These are phyloP conservation scores for Claviceps digitariae DNA, from an alignment of 2,329 filamentous ascomycete species.

Conservation along the genomic window DNA sequence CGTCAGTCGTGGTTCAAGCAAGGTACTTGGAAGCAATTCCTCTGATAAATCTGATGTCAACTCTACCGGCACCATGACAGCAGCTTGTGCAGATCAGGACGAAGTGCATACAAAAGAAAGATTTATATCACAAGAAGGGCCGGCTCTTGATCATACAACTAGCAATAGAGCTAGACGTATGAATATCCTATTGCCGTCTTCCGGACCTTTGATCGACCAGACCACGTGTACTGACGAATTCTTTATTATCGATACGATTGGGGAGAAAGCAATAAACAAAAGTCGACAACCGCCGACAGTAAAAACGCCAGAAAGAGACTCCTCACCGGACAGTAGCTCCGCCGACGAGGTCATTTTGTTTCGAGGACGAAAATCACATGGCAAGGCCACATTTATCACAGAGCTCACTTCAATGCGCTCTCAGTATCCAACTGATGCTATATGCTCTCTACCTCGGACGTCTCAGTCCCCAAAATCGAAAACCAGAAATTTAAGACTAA, in stretches of 20 bases:
- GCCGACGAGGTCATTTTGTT: conserved; percentile 59
- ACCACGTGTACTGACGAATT: no score
- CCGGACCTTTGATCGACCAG: neutral
- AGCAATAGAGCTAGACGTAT: neutral
- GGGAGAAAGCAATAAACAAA: conserved; percentile 10
- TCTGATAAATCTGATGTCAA: neutral
- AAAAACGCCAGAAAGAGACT: conserved; percentile 9
- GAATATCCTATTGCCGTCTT: neutral
- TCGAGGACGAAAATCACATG: conserved; percentile 32
- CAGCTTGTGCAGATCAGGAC: neutral
- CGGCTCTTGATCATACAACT: neutral
- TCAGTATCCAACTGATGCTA: neutral
- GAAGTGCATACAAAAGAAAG: neutral
- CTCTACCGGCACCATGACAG: conserved; percentile 2
- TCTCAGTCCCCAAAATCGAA: neutral
- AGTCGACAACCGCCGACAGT: neutral
- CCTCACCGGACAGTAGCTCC: conserved; percentile 26
- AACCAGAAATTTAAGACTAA: neutral
- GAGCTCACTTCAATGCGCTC: neutral
- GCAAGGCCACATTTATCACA: neutral
- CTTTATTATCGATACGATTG: conserved; percentile 26
- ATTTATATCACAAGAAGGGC: neutral
- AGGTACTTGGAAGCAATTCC: conserved; percentile 28
- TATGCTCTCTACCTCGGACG: neutral
- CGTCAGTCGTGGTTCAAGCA: conserved; percentile 37